These are phyloP conservation scores for Melanopsichium pennsylvanicum DNA, from an alignment of 1,284 basidiomycete genomes.

Conservation along the genomic window DNA sequence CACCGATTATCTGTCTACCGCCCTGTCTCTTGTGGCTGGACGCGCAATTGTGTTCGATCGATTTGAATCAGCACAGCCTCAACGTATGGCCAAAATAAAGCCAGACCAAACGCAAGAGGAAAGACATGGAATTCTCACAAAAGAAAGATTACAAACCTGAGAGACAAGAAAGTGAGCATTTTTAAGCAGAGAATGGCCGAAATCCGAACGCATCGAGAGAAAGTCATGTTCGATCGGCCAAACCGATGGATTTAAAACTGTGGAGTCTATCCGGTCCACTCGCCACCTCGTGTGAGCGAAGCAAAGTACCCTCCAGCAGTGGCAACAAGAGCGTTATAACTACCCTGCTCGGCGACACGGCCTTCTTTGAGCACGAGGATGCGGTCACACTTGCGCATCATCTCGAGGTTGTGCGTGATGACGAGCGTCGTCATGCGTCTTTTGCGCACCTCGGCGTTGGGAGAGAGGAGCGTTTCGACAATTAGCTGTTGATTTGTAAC, in stretches of 20 bases:
- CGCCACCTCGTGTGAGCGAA: conserved; percentile 81
- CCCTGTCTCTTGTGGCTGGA: too few species aligned
- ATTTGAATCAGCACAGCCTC: too few species aligned
- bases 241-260: not conserved
- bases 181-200: too few species aligned
- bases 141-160: too few species aligned
- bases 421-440: conserved; percentile 78
- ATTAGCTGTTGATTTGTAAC: conserved; percentile 66
- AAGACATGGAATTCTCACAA: too few species aligned
- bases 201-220: too few species aligned
- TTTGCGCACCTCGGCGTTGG: conserved; percentile 3
- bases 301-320: conserved; percentile 79
- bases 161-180: not conserved
- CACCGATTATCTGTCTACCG: too few species aligned
- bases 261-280: conserved; percentile 72
- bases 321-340: conserved; percentile 75
- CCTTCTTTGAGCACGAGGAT: conserved; percentile 84
- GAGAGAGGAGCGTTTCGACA: conserved; percentile 75
- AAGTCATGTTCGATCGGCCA: too few species aligned
- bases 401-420: conserved; percentile 88
- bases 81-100: too few species aligned
- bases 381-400: conserved; percentile 91
- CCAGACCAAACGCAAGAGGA: too few species aligned
- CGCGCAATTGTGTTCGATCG: too few species aligned
- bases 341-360: conserved; percentile 79